phyloP scores from a whole-genome alignment of 1,284 basidiomycete species.

The Neotropicomus parvogracilis region DNA sequence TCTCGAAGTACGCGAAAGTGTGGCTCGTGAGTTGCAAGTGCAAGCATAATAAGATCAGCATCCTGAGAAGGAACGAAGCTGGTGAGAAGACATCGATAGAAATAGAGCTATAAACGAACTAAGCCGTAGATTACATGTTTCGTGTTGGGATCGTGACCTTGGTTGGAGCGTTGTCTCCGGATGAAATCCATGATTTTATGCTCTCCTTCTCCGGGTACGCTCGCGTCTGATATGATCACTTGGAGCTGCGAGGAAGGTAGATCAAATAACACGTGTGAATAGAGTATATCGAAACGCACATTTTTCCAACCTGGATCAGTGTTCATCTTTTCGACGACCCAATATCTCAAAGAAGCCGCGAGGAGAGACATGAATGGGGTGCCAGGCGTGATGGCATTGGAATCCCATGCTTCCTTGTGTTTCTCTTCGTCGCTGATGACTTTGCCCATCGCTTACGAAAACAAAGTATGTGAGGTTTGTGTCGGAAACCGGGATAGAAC shows the following conservation, averaged over 20 bases:
- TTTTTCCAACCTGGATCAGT: slow-evolving; percentile 95
- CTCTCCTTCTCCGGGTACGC: slow-evolving; percentile 97
- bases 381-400: slow-evolving; percentile 97
- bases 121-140: slow-evolving; percentile 97
- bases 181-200: slow-evolving; percentile 99
- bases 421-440: slow-evolving; percentile 81
- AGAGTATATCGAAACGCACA: slow-evolving; percentile 42
- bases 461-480: neutral
- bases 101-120: slow-evolving; percentile 43
- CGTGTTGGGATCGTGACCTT: slow-evolving; percentile 92
- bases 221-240: slow-evolving; percentile 96
- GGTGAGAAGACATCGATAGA: slow-evolving; percentile 6
- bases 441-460: slow-evolving; percentile 79
- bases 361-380: slow-evolving; percentile 98
- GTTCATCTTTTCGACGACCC: slow-evolving; percentile 95
- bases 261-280: neutral
- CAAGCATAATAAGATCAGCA: slow-evolving; percentile 98
- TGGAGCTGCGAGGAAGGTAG: slow-evolving; percentile 57
- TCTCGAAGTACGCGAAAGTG: slow-evolving; percentile 96
- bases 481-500: slow-evolving; percentile 18
- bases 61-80: slow-evolving; percentile 53
- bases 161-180: slow-evolving; percentile 82
- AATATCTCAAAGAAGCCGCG: slow-evolving; percentile 87
- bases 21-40: slow-evolving; percentile 97
- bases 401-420: slow-evolving; percentile 91